These are phyloP conservation scores for Abelmoschus esculentus DNA, from an alignment of 345 rosid genomes.

Conservation along the genomic window DNA sequence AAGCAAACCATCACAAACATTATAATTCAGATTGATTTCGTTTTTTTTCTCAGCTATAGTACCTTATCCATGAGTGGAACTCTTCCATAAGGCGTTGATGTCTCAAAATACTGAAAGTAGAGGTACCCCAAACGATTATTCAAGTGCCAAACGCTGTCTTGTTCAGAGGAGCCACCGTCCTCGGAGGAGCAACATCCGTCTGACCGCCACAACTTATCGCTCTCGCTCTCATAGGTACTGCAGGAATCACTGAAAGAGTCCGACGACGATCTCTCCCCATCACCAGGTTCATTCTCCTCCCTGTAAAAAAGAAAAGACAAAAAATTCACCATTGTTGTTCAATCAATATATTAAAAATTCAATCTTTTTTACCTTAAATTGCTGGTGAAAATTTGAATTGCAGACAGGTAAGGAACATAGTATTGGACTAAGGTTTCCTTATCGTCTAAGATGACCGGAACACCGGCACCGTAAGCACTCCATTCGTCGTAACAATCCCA, in stretches of 20 bases:
- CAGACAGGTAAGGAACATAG: constrained; percentile 93
- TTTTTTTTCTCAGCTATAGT: neutral
- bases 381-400: constrained; percentile 84
- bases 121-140: constrained; percentile 43
- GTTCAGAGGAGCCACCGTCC: constrained; percentile 66
- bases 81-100: constrained; percentile 9
- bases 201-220: constrained; percentile 8
- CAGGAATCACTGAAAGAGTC: constrained; percentile 76
- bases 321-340: neutral
- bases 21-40: too few species aligned
- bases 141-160: constrained; percentile 46
- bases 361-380: constrained; percentile 42
- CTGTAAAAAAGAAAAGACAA: constrained; percentile 20
- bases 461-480: constrained; percentile 99
- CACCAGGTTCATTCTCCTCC: constrained; percentile 71
- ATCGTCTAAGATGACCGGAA: constrained; percentile 51
- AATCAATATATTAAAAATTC: neutral
- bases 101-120: constrained; percentile 60
- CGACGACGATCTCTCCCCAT: constrained; percentile 42
- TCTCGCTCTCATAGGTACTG: constrained; percentile 69
- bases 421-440: constrained; percentile 86
- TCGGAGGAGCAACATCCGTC: neutral
- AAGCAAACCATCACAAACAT: too few species aligned
- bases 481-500: constrained; percentile 92
- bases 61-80: constrained; percentile 99